These are phyloP conservation scores for Peniophora sp. DNA, from an alignment of 1,284 basidiomycete species.

Conservation along the genomic window DNA sequence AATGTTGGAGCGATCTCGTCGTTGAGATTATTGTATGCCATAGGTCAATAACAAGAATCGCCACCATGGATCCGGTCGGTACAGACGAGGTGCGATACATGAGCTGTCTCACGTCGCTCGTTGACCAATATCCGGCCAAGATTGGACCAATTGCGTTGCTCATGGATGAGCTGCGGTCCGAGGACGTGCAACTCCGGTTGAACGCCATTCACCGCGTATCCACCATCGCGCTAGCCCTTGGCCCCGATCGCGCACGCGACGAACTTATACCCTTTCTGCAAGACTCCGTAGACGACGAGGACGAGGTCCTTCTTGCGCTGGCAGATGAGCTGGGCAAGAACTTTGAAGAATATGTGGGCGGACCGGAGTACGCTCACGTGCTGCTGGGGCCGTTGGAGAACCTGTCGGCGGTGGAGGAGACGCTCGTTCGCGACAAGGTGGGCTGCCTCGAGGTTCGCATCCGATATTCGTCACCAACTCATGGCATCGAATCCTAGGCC, in stretches of 20 bases:
- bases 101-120: neutral
- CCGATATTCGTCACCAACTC: neutral
- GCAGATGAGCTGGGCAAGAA: slow-evolving; percentile 93
- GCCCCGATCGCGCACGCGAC: slow-evolving; percentile 90
- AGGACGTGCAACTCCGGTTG: slow-evolving; percentile 90
- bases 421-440: slow-evolving; percentile 97
- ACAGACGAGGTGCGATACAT: slow-evolving; percentile 44
- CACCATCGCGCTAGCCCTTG: slow-evolving; percentile 96
- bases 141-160: slow-evolving; percentile 83
- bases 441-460: slow-evolving; percentile 9
- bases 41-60: neutral
- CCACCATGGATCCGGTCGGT: slow-evolving; percentile 53
- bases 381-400: slow-evolving; percentile 93
- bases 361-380: slow-evolving; percentile 82
- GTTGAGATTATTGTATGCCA: neutral
- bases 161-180: slow-evolving; percentile 92
- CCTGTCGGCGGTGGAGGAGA: slow-evolving; percentile 95
- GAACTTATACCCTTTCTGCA: slow-evolving; percentile 97
- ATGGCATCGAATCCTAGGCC: slow-evolving; percentile 46
- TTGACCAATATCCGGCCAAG: slow-evolving; percentile 25
- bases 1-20: slow-evolving; percentile 7
- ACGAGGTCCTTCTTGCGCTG: slow-evolving; percentile 94
- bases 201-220: slow-evolving; percentile 98
- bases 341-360: slow-evolving; percentile 94
- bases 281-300: slow-evolving; percentile 98